A percentile compares a stretch with the other conserved stretches of the same genome.
Evolutionary conservation across 148 eudicot genomes (phyloP).

Genomic region (Rhododendron mucronatum): DNA sequence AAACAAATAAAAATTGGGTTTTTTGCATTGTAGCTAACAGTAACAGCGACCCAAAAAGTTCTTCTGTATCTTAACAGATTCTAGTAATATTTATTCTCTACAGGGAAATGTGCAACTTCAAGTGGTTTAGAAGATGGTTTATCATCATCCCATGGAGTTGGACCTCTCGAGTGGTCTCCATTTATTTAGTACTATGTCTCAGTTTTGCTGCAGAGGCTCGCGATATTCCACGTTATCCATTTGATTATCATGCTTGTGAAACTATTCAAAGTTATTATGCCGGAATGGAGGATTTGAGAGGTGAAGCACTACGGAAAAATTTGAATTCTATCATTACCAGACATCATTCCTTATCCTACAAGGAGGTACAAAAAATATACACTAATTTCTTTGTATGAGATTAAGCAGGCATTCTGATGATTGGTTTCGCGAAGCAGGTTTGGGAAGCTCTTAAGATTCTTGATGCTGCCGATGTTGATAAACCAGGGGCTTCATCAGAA

Average conservation of each 20-base stretch:
- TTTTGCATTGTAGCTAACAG: background rate
- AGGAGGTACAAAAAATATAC: conserved; percentile 25
- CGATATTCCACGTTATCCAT: conserved; percentile 13
- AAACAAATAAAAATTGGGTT: background rate
- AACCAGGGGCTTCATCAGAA: conserved; percentile 37
- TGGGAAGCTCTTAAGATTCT: conserved; percentile 67
- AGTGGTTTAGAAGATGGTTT: background rate
- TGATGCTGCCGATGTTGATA: conserved; percentile 43
- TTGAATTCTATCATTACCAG: conserved; percentile 39
- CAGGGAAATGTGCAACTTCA: conserved; percentile 3
- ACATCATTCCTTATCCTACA: conserved; percentile 46
- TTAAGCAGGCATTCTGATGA: background rate
- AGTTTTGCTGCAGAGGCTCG: conserved; percentile 28
- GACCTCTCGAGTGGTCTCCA: conserved; percentile 21
- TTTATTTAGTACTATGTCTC: conserved; percentile 28
- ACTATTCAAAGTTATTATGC: conserved; percentile 35
- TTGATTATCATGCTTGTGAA: conserved; percentile 35
- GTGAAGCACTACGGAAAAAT: conserved; percentile 35
- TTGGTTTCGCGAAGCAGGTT: conserved; percentile 23
- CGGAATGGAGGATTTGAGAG: conserved; percentile 27
- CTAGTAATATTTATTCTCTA: background rate
- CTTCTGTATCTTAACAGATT: background rate
- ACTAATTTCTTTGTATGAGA: background rate
- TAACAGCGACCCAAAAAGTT: background rate
- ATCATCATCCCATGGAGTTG: conserved; percentile 8